phyloP scores from a whole-genome alignment of 2,329 filamentous ascomycete genomes.

The Penicillium decumbens region DNA sequence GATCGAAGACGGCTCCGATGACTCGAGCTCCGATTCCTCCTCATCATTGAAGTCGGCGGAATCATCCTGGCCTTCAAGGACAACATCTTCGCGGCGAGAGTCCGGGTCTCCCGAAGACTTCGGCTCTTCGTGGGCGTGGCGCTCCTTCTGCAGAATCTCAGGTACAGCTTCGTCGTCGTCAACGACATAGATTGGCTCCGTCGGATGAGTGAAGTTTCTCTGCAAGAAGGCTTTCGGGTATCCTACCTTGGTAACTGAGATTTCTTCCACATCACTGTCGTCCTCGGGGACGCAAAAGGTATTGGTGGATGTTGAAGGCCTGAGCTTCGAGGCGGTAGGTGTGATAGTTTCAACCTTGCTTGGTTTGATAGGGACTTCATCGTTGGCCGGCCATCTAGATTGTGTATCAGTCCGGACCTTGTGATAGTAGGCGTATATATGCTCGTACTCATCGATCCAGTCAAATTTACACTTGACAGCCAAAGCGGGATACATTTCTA shows the following conservation, averaged over 20 bases:
- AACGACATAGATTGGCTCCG: not conserved
- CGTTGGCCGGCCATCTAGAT: not conserved
- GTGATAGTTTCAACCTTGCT: not conserved
- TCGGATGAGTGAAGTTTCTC: not conserved
- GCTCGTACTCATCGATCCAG: constrained; percentile 19
- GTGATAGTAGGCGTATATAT: too few relatives aligned
- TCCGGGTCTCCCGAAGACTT: not conserved
- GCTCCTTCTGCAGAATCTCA: not conserved
- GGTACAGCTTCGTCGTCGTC: not conserved
- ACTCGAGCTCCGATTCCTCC: constrained; percentile 1
- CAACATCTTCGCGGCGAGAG: not conserved
- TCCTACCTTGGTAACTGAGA: not conserved
- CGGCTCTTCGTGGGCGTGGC: not conserved
- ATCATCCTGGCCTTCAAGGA: not conserved
- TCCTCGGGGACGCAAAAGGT: constrained; percentile 42
- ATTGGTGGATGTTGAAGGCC: constrained; percentile 26
- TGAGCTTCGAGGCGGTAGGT: not conserved
- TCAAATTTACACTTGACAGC: constrained; percentile 28
- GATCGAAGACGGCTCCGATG: not conserved
- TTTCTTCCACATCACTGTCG: constrained; percentile 30
- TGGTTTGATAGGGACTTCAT: not conserved
- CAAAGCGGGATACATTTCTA: constrained; percentile 32
- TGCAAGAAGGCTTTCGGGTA: not conserved
- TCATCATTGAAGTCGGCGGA: not conserved
- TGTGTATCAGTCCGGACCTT: not conserved